Evolutionary conservation across 345 rosid species (phyloP), one percentile per base, ranked within the genome.

Genomic region (Syzygium grande): DNA sequence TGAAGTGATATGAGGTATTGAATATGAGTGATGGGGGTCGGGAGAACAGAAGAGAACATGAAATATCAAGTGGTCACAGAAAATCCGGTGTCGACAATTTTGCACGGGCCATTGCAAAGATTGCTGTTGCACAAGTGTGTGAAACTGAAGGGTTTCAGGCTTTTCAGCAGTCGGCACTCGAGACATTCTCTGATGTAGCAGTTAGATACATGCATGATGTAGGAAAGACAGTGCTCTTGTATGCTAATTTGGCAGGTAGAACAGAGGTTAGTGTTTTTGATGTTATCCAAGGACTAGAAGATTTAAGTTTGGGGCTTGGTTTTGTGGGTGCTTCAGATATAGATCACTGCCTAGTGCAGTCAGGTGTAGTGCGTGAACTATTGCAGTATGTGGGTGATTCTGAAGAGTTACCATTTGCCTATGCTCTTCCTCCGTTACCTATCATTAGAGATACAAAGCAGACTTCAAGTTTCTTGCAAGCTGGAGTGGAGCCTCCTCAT

Each of bases 1-100:
- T 87, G 89, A 92, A 92, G 92, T 94, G 96, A 92, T 92, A 93
- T 94, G 91, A 89, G 92, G 93, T 88, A 87, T 95, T 91, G 96
- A 96, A 94, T 89, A 98, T 98, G 98, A 98, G 87, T 93, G 93
- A 95, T 95, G 97, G 99, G 91, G 96, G 89, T 89, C 91, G 93
- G 93, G 94, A 94, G 92, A 88, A 92, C 92, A 92, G 89, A 91
- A 92, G 90, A 90, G 89, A 92, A 87, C 88, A 85, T 34, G 94
- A 88, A 88, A 89, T 89, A 21, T 49, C 85, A 11, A 91, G 87
- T 1, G 53, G 84, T 6, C 92, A 88, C 88, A 90, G 94, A 88
- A 94, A 95, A 84, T 91, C 87, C 7, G 87, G 89, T 15, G 90
- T 90, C 11, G 93, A 92, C 88, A 94, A 93, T 55, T 98, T 94